phyloP scores from a whole-genome alignment of 2,329 filamentous ascomycete species.

The Erysiphe neolycopersici region DNA sequence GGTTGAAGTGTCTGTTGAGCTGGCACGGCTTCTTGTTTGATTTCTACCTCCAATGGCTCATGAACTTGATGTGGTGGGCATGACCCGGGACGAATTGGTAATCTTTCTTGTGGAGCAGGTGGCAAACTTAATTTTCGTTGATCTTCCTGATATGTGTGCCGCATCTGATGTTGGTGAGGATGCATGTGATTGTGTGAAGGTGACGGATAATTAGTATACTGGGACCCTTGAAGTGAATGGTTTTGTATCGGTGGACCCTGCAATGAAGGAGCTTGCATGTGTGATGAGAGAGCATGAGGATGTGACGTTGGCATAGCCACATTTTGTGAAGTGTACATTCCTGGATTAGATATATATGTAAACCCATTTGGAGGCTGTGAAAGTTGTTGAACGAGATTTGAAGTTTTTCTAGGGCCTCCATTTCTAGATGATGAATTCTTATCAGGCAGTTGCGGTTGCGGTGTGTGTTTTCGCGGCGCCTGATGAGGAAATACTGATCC shows the following conservation, averaged over 20 bases:
- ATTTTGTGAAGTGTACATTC: constrained; percentile 51
- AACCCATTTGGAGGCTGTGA: constrained; percentile 43
- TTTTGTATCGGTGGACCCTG: constrained; percentile 13
- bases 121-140: constrained; percentile 47
- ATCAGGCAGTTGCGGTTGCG: constrained; percentile 40
- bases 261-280: constrained; percentile 12
- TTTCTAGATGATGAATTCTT: constrained; percentile 62
- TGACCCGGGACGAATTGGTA: constrained; percentile 21
- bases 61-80: constrained; percentile 32
- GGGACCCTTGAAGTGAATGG: constrained; percentile 5
- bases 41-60: constrained; percentile 19
- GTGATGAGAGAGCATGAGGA: constrained; percentile 11
- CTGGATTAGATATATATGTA: constrained; percentile 61
- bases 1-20: constrained; percentile 24
- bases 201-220: constrained; percentile 18
- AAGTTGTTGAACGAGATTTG: constrained; percentile 42
- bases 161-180: constrained; percentile 20
- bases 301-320: constrained; percentile 7
- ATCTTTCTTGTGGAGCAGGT: constrained; percentile 33
- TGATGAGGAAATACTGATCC: constrained; percentile 19
- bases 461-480: constrained; percentile 45
- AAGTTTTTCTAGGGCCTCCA: constrained; percentile 47
- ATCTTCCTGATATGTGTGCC: constrained; percentile 51
- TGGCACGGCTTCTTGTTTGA: constrained; percentile 21
- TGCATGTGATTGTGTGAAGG: constrained; percentile 12